Conservation (phyloP, 371 early-diverging fungal species). For the Fennellomyces sp. region DNA sequence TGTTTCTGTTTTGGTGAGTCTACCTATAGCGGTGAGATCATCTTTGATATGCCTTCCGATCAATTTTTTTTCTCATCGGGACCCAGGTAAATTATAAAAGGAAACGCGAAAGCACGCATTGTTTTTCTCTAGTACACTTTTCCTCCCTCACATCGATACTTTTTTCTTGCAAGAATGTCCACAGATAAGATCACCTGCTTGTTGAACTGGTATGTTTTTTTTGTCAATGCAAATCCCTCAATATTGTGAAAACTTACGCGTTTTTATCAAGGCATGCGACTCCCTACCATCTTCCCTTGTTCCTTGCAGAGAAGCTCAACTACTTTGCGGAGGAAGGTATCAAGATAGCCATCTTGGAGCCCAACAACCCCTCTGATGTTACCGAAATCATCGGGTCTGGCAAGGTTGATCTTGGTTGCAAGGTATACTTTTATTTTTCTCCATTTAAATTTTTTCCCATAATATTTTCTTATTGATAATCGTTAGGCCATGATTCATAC, state of each 20-base stretch:
- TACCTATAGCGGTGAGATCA: constrained; percentile 2
- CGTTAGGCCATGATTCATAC: constrained; percentile 80
- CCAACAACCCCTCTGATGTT: constrained; percentile 67
- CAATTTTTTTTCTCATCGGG: constrained; percentile 1
- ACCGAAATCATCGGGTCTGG: constrained; percentile 72
- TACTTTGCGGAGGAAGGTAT: constrained; percentile 64
- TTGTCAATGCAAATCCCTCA: background rate
- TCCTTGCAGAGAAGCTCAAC: constrained; percentile 62
- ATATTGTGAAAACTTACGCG: too few species aligned
- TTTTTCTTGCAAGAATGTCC: constrained; percentile 24
- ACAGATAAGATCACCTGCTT: constrained; percentile 57
- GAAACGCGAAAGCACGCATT: background rate
- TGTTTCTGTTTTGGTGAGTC: background rate
- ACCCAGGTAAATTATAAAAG: constrained; percentile 1
- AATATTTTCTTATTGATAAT: too few species aligned
- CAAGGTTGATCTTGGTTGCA: constrained; percentile 64
- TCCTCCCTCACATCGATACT: constrained; percentile 1
- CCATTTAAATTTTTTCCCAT: too few species aligned
- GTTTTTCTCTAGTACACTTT: constrained; percentile 2
- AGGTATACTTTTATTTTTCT: too few species aligned
- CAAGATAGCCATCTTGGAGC: constrained; percentile 69
- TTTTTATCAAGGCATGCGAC: constrained; percentile 49
- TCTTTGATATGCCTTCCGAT: background rate
- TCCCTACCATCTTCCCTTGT: constrained; percentile 70
- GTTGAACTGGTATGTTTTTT: background rate